Evolutionary conservation across 352 stramenopile species (phyloP), one percentile per base, ranked within the genome.

Genomic region (Globisporangium barbulae): DNA sequence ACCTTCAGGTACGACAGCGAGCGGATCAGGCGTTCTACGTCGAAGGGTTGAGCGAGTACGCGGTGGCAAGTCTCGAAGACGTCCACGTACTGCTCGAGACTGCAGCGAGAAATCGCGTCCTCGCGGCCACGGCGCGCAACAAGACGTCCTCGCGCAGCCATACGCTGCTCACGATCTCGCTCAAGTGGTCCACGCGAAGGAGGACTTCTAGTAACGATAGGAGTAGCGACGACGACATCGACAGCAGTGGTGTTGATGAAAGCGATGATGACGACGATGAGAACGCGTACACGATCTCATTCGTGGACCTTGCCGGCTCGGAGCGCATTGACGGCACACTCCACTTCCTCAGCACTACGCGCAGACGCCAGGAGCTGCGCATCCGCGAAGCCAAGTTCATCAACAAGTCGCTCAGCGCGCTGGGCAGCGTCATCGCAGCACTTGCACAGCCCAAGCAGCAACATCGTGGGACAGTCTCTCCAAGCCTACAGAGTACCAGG

Each of bases 381-480:
- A 85, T 92, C 45, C 78, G 81, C 25, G 83, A 92, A 65, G 81
- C 83, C 39, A 92, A 92, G 60, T 89, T 89, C 59, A 92, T 92
- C 63, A 92, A 90, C 57, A 75, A 75, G 9, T 92, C 83, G 5
- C 65, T 92, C 1, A 88, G 75, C 45, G 81, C 83, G 2, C 53
- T 92, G 17, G 83, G 83, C n/a, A 79, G 75, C 44, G 83, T 92
- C 33, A 90, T 92, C 37, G 69, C 75, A 5, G 73, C 79, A 12
- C 69, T 92, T 12, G 73, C 83, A 3, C 71, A 81, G 31, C 65
- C 70, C 2, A 76, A 69, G 17, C 39, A 45, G 37, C 54, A 56
- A 17, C 41, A 41, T 3, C 22, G n/a, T 1, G 28, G 10, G 22
- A 5, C 15, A 12, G 17, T 22, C 10, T 31, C 48, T 17, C 19